Conservation (phyloP, 148 eudicot species). For the Camellia japonica region DNA sequence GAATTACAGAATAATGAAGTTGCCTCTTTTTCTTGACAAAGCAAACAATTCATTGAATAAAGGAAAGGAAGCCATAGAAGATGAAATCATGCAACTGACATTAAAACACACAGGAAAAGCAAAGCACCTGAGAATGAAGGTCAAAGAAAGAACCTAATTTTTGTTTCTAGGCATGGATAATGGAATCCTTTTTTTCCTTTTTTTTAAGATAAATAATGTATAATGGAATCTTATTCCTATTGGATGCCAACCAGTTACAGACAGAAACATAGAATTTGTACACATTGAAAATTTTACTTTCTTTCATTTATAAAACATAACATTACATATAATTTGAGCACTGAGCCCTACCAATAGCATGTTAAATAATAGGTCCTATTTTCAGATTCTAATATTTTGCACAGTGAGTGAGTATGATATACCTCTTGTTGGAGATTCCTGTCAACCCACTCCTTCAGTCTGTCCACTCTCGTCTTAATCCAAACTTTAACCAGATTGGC, state of each 20-base stretch:
- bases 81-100: neutral
- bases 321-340: neutral
- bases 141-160: neutral
- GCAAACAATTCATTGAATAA: neutral
- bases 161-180: neutral
- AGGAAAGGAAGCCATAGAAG: neutral
- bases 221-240: neutral
- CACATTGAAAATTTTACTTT: neutral
- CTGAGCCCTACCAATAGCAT: constrained; percentile 1
- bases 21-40: neutral
- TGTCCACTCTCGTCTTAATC: constrained; percentile 80
- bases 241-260: neutral
- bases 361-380: neutral
- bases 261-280: neutral
- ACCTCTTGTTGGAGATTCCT: constrained; percentile 91
- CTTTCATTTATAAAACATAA: neutral
- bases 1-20: neutral
- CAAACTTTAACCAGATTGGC: constrained; percentile 83
- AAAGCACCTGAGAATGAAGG: neutral
- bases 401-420: constrained; percentile 5
- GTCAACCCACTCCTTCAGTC: constrained; percentile 75
- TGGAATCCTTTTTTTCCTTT: neutral
- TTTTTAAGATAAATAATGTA: neutral
- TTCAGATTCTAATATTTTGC: neutral
- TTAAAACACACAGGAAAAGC: neutral